Conservation (phyloP, 192 early-diverging fungal genomes). For the Lunasporangiospora selenospora region DNA sequence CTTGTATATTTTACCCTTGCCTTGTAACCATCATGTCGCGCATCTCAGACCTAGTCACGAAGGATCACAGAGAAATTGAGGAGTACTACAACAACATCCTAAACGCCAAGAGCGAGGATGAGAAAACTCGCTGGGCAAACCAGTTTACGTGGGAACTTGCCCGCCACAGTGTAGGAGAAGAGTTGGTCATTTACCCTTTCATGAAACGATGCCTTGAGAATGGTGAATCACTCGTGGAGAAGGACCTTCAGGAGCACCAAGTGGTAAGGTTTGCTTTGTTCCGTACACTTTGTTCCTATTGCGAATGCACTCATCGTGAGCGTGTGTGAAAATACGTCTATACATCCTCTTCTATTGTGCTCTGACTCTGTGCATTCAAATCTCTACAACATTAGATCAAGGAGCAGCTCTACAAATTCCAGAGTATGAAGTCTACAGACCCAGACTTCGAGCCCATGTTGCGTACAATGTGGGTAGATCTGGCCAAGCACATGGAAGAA, state of each 20-base stretch:
- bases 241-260: conserved; percentile 44
- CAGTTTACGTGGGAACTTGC: conserved; percentile 46
- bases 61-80: conserved; percentile 26
- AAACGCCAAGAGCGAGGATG: conserved; percentile 3
- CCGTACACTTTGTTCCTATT: too few species aligned
- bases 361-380: too few species aligned
- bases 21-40: too few species aligned
- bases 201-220: conserved; percentile 28
- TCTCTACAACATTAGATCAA: conserved; percentile 27
- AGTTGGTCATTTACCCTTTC: conserved; percentile 50
- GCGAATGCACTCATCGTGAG: too few species aligned
- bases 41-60: conserved; percentile 21
- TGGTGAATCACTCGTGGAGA: conserved; percentile 47
- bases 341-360: too few species aligned
- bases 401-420: conserved; percentile 46
- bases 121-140: conserved; percentile 29
- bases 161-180: conserved; percentile 49
- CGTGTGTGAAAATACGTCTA: too few species aligned
- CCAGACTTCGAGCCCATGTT: conserved; percentile 16
- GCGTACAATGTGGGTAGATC: conserved; percentile 19
- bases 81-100: conserved; percentile 29
- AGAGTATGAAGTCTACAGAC: conserved; percentile 30
- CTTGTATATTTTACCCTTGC: too few species aligned
- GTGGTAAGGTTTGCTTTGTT: conserved; percentile 12
- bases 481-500: conserved; percentile 48